Evolutionary conservation across 2,329 filamentous ascomycete species (phyloP).

Genomic region (Paracoccidioides brasiliensis): DNA sequence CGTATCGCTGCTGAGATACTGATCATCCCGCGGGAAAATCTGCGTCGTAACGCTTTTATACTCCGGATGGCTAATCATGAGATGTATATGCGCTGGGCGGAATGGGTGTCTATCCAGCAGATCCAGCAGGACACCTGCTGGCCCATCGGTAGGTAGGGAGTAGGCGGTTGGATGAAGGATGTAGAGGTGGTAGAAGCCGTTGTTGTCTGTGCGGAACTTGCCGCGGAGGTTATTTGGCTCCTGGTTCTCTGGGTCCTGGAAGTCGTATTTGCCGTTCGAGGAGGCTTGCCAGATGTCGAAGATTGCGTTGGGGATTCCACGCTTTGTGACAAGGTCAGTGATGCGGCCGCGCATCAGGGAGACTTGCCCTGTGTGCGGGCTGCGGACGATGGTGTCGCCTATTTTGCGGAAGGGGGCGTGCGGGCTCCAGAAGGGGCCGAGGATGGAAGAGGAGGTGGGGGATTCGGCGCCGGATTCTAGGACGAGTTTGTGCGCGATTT

Average conservation of each 20-base stretch:
- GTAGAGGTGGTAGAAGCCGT: slow-evolving; percentile 61
- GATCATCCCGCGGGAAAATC: slow-evolving; percentile 47
- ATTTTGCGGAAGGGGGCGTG: slow-evolving; percentile 58
- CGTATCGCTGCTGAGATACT: slow-evolving; percentile 44
- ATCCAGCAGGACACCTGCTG: slow-evolving; percentile 40
- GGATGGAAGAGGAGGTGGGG: slow-evolving; percentile 62
- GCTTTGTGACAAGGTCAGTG: slow-evolving; percentile 50
- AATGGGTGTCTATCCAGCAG: slow-evolving; percentile 46
- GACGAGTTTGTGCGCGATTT: slow-evolving; percentile 58
- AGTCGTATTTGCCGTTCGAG: slow-evolving; percentile 63
- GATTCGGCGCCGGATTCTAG: slow-evolving; percentile 46
- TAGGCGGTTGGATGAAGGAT: slow-evolving; percentile 63
- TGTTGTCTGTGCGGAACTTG: slow-evolving; percentile 58
- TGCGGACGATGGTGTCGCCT: slow-evolving; percentile 53
- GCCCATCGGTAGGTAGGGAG: slow-evolving; percentile 53
- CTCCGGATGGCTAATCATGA: slow-evolving; percentile 43
- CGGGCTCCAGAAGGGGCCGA: slow-evolving; percentile 67
- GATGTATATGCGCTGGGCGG: slow-evolving; percentile 49
- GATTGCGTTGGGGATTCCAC: slow-evolving; percentile 53
- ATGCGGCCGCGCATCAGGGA: slow-evolving; percentile 58
- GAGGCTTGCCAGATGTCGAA: slow-evolving; percentile 71
- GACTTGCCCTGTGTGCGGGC: slow-evolving; percentile 46
- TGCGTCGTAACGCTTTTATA: slow-evolving; percentile 46
- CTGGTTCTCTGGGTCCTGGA: slow-evolving; percentile 61
- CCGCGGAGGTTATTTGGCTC: slow-evolving; percentile 60